Conservation (phyloP, 306 rosid species). For the Prosopis cineraria region DNA sequence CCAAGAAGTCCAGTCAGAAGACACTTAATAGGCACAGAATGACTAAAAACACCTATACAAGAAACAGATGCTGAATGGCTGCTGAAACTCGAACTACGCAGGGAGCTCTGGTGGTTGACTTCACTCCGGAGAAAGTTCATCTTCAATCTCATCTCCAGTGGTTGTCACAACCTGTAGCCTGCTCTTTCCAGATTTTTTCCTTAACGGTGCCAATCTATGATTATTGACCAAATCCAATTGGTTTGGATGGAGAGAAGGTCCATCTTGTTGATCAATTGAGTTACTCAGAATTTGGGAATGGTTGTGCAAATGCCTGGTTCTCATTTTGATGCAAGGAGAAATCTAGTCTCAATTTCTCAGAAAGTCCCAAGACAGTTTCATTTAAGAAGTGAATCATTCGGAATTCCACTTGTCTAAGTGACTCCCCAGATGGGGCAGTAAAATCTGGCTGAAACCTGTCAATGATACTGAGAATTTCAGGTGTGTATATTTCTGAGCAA, state of each 20-base stretch:
- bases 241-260: slow-evolving; percentile 55
- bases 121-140: slow-evolving; percentile 64
- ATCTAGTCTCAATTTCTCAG: slow-evolving; percentile 74
- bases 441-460: slow-evolving; percentile 91
- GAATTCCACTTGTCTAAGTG: slow-evolving; percentile 92
- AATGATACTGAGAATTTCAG: slow-evolving; percentile 65
- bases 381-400: slow-evolving; percentile 82
- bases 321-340: slow-evolving; percentile 63
- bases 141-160: slow-evolving; percentile 73
- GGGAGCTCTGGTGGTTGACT: slow-evolving; percentile 54
- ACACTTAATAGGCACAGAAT: slow-evolving; percentile 85
- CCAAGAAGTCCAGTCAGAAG: slow-evolving; percentile 91
- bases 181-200: slow-evolving; percentile 92
- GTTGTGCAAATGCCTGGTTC: slow-evolving; percentile 52
- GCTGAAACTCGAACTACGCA: slow-evolving; percentile 53
- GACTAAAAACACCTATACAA: slow-evolving; percentile 86
- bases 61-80: slow-evolving; percentile 53
- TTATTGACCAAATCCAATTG: slow-evolving; percentile 64
- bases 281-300: slow-evolving; percentile 57
- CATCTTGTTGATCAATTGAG: slow-evolving; percentile 71
- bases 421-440: slow-evolving; percentile 89
- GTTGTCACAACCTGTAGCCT: slow-evolving; percentile 83
- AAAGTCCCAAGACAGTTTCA: slow-evolving; percentile 61
- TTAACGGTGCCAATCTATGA: slow-evolving; percentile 63
- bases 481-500: slow-evolving; percentile 80